A percentile compares a stretch with the other conserved stretches of the same genome.
These are phyloP conservation scores for Cercospora canescens DNA, from an alignment of 2,329 filamentous ascomycete species.

Conservation along the genomic window DNA sequence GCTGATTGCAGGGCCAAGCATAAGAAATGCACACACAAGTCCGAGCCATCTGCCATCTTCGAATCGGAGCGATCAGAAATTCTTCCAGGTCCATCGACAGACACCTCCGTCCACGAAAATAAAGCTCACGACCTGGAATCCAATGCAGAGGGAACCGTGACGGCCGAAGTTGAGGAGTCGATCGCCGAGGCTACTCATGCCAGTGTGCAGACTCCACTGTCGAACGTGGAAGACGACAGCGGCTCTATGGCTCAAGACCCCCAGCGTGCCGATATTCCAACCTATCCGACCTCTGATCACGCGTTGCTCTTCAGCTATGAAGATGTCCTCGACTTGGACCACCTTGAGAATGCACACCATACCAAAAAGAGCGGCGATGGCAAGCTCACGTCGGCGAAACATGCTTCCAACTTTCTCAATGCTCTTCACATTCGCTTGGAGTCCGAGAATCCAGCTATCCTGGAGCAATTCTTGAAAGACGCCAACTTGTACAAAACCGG, in stretches of 20 bases:
- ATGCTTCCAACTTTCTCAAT: conserved; percentile 13
- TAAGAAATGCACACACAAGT: conserved; percentile 2
- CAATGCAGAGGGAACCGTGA: background rate
- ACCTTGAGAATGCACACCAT: background rate
- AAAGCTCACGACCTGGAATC: background rate
- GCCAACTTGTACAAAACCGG: conserved; percentile 6
- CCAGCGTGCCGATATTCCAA: background rate
- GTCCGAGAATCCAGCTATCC: background rate
- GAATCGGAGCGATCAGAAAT: background rate
- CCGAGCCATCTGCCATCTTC: background rate
- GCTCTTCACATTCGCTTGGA: conserved; percentile 11
- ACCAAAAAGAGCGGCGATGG: background rate
- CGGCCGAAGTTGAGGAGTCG: background rate
- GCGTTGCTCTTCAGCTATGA: background rate
- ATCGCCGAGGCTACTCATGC: background rate
- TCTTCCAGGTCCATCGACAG: background rate
- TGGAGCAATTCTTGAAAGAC: conserved; percentile 11
- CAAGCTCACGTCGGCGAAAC: background rate
- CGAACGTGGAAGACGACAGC: background rate
- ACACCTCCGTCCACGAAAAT: background rate
- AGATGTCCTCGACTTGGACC: background rate
- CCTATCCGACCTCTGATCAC: background rate
- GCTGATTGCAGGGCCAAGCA: background rate
- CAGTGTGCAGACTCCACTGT: background rate
- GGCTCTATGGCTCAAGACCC: background rate